Base-by-base conservation (phyloP, 805 yeast genomes). In the Teunomyces aglyptinius region DNA sequence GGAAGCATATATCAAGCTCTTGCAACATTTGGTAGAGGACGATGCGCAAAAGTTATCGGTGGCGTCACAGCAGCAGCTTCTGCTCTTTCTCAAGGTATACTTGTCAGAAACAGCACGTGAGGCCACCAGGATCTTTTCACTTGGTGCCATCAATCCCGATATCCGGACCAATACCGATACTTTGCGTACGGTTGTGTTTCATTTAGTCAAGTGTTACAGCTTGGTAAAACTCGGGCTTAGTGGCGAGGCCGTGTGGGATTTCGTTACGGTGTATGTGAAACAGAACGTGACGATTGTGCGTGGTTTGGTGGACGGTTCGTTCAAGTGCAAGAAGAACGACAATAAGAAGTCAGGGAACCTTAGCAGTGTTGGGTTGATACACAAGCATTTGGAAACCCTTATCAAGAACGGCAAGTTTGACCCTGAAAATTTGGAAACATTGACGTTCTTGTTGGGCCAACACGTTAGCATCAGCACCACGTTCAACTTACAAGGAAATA, bases 91-190 rank as follows among this genome's bases (percentile, higher is more conserved):
- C 44, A 77, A 77, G 58, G 73, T 76, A 6, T 86, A 78, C 55
- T 61, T 86, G 2, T 66, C 62, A 41, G 94, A 86, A 58, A 78
- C 83, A 5, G 71, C 84, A 2, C 78, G 74, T 20, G 92, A 86
- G 51, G 65, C 78, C 24, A 74, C 78, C 6, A 79, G 77, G 59
- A 74, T 86, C 2, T 75, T 86, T 38, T 82, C 90, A 1, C 63
- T 86, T 34, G 95, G 95, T 1, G 78, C 85, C 24, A 81, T 83
- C 43, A 86, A 86, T 56, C 83, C 84, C 3, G 89, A 84, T 42
- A 87, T 86, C 31, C 63, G 71, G 10, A 68, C 67, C 43, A 83
- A 84, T 55, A 75, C 82, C 34, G 68, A 68, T 7, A 44, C 61
- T 1, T 61, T 86, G 38, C 72, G 82, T 56, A 61, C 73, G 5